Evolutionary conservation across 225 moss, liverwort and hornwort species (phyloP), one percentile per base, ranked within the genome.

Genomic region (Anthoceros angustus): DNA sequence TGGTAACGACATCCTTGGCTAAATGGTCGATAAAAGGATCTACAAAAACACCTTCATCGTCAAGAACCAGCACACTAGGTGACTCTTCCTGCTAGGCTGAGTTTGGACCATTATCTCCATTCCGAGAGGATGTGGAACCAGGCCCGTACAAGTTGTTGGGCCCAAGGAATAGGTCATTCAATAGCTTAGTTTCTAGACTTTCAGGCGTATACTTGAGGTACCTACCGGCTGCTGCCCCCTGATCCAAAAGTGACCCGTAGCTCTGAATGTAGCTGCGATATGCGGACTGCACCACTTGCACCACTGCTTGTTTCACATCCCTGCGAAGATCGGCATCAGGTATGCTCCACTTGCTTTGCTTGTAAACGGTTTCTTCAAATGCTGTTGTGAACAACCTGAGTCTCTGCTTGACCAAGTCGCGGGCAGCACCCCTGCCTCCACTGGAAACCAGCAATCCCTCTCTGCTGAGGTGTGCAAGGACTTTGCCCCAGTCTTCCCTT

Each of bases 191-290:
- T 82, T 98, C 92, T 75, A 98, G 72, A 7, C 71, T 74, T 75
- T 98, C 92, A 24, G 95, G 78, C 25, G 81, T 70, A 68, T 87
- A 89, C 74, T 89, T 98, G 0, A 86, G 73, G 40, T 92, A 86
- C 71, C 75, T 89, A 63, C 73, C 77, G n/a, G 24, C 76, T 77
- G 42, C 77, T 77, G 43, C 65, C 49, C 79, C 85, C 20, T 82
- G 79, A 23, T 92, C 88, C 70, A 92, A 64, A 0, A 84, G 3
- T 5, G 70, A 4, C 23, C 72, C 70, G 72, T 76, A 90, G 24
- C 75, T 73, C 61, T 71, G 63, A 21, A 82, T 69, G 43, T 82
- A 98, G 76, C 84, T 86, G 26, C 88, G 79, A 71, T 98, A 98
- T 14, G 87, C 92, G 6, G 95, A 84, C 32, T 91, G 85, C 60